Evolutionary conservation across 768 basidiomycete species (phyloP).

Genomic region (Austroboletus eburneus): DNA sequence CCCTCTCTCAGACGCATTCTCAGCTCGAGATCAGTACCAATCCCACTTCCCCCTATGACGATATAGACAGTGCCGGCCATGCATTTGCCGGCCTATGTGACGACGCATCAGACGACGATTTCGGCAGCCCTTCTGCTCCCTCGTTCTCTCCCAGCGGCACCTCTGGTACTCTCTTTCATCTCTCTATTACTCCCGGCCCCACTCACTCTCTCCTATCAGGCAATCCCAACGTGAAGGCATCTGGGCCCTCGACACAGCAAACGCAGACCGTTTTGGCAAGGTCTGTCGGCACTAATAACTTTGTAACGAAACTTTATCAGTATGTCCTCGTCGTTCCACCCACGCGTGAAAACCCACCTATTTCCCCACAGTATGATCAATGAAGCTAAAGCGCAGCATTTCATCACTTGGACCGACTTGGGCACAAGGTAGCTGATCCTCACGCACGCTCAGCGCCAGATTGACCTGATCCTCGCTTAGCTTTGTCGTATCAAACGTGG

Average conservation of each 20-base stretch:
- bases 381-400: slow-evolving; percentile 73
- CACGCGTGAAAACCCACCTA: not conserved
- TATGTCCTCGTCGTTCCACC: slow-evolving; percentile 35
- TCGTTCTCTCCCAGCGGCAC: slow-evolving; percentile 9
- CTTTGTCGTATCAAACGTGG: slow-evolving; percentile 82
- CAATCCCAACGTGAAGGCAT: slow-evolving; percentile 11
- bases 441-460: not conserved
- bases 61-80: slow-evolving; percentile 47
- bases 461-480: slow-evolving; percentile 25
- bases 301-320: slow-evolving; percentile 87
- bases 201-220: slow-evolving; percentile 5
- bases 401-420: slow-evolving; percentile 79
- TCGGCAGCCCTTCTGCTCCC: slow-evolving; percentile 13
- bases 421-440: slow-evolving; percentile 51
- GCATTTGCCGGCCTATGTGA: slow-evolving; percentile 17
- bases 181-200: not conserved
- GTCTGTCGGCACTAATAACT: slow-evolving; percentile 69
- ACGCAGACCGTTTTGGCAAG: slow-evolving; percentile 62
- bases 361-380: slow-evolving; percentile 68
- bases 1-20: slow-evolving; percentile 18
- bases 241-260: slow-evolving; percentile 15
- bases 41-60: slow-evolving; percentile 46
- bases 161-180: slow-evolving; percentile 4
- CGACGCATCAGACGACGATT: slow-evolving; percentile 26
- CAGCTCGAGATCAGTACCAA: slow-evolving; percentile 30